phyloP scores from a whole-genome alignment of 2,329 filamentous ascomycete genomes.

The Phialophora chinensis region DNA sequence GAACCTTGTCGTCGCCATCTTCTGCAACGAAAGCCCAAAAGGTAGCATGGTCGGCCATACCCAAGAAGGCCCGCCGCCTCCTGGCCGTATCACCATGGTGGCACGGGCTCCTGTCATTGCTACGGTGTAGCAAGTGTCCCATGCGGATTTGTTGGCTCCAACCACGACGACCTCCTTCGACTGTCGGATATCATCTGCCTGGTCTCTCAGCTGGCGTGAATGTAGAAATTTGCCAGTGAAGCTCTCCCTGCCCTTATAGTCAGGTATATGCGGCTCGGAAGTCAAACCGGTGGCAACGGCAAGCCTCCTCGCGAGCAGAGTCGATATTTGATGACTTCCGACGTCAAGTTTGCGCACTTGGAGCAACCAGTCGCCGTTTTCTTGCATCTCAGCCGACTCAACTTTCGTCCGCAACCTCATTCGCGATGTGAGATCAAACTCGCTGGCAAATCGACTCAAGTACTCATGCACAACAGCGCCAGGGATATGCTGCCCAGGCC shows the following conservation, averaged over 20 bases:
- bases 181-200: slow-evolving; percentile 45
- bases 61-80: slow-evolving; percentile 65
- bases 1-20: slow-evolving; percentile 69
- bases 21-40: slow-evolving; percentile 71
- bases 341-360: slow-evolving; percentile 32
- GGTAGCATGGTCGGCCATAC: slow-evolving; percentile 59
- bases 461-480: slow-evolving; percentile 64
- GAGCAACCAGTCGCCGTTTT: slow-evolving; percentile 47
- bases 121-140: slow-evolving; percentile 66
- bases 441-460: slow-evolving; percentile 60
- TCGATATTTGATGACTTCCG: slow-evolving; percentile 5
- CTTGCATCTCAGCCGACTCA: slow-evolving; percentile 52
- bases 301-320: slow-evolving; percentile 54
- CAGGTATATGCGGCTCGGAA: slow-evolving; percentile 62
- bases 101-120: slow-evolving; percentile 61
- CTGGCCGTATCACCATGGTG: slow-evolving; percentile 63
- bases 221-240: slow-evolving; percentile 66
- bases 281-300: slow-evolving; percentile 68
- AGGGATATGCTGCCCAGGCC: slow-evolving; percentile 64
- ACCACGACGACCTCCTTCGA: slow-evolving; percentile 59
- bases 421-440: slow-evolving; percentile 57
- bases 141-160: slow-evolving; percentile 67
- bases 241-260: slow-evolving; percentile 55
- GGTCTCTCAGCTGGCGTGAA: slow-evolving; percentile 57
- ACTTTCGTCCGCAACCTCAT: slow-evolving; percentile 61